phyloP scores from a whole-genome alignment of 495 filamentous ascomycete species.

The Evansstolkia leycettana region DNA sequence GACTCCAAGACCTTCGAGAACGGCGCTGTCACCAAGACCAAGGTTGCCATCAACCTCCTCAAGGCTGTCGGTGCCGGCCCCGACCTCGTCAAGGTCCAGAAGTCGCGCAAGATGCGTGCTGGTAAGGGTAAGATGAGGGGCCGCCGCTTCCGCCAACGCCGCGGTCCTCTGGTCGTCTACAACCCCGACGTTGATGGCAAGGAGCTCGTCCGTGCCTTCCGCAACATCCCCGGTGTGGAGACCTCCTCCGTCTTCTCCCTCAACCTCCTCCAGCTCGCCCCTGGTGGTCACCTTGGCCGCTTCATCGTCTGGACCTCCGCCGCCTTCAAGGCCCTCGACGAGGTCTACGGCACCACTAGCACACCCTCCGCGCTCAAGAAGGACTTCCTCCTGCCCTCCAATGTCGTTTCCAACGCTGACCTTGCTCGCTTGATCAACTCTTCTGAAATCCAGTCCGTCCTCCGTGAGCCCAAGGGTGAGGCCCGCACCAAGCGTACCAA shows the following conservation, averaged over 20 bases:
- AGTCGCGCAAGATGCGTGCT: conserved; percentile 84
- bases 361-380: conserved; percentile 81
- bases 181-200: conserved; percentile 81
- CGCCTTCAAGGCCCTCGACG: conserved; percentile 89
- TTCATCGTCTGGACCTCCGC: conserved; percentile 98
- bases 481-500: conserved; percentile 76
- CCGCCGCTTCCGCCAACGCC: conserved; percentile 92
- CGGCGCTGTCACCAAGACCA: conserved; percentile 73
- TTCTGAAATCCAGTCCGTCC: conserved; percentile 90
- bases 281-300: conserved; percentile 95
- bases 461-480: conserved; percentile 78
- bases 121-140: conserved; percentile 96
- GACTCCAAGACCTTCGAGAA: conserved; percentile 75
- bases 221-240: conserved; percentile 98
- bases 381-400: conserved; percentile 91
- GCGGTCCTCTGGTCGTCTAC: conserved; percentile 94
- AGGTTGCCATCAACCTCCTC: conserved; percentile 73
- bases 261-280: conserved; percentile 97
- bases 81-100: conserved; percentile 88
- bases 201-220: conserved; percentile 82
- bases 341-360: conserved; percentile 87
- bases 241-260: conserved; percentile 86
- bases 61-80: conserved; percentile 79
- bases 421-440: conserved; percentile 96
- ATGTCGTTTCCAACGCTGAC: conserved; percentile 81